Conservation (phyloP, 129 eudicot species). For the Arctium lappa region DNA sequence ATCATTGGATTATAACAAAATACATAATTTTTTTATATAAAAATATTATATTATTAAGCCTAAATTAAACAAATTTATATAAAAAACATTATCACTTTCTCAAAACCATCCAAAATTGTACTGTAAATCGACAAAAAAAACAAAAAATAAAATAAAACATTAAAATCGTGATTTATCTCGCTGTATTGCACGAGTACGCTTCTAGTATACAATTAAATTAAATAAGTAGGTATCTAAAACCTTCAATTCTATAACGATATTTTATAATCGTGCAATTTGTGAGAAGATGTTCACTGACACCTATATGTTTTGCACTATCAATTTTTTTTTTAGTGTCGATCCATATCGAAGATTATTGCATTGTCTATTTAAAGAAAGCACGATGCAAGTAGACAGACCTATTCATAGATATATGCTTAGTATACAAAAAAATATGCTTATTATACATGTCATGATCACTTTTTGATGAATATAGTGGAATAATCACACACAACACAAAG, state of each 20-base stretch:
- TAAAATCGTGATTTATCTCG: too few species aligned
- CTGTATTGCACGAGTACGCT: too few species aligned
- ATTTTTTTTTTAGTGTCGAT: neutral
- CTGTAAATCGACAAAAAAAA: too few species aligned
- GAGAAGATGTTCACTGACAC: neutral
- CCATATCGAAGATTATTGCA: neutral
- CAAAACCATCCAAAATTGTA: too few species aligned
- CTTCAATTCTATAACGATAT: neutral
- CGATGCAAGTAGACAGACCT: neutral
- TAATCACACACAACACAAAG: slow-evolving; percentile 14
- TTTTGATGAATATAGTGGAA: slow-evolving; percentile 1
- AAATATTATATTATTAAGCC: too few species aligned
- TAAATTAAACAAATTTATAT: too few species aligned
- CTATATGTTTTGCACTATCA: slow-evolving; percentile 16
- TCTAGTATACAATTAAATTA: neutral
- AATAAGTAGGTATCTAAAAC: neutral
- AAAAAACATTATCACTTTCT: too few species aligned
- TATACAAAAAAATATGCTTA: neutral
- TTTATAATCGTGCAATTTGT: neutral
- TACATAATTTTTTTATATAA: too few species aligned
- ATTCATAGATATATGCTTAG: neutral
- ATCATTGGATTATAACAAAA: too few species aligned
- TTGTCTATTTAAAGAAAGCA: slow-evolving; percentile 10
- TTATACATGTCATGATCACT: neutral
- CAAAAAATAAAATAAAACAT: too few species aligned